Evolutionary conservation across 148 eudicot species (phyloP).

Genomic region (Vaccinium darrowii): DNA sequence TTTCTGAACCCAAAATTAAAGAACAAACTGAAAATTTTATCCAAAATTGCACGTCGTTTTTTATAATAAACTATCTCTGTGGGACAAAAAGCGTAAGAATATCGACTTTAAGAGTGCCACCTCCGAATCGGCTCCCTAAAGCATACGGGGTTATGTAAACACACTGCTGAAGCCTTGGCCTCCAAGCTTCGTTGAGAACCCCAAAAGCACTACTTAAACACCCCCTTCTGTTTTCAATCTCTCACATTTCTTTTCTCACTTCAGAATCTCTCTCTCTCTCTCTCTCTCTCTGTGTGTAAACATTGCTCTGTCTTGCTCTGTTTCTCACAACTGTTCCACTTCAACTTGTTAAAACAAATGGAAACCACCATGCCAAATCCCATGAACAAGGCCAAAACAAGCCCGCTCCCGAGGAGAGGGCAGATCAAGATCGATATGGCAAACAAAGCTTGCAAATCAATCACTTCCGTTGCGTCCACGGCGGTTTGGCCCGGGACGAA

Average conservation of each 20-base stretch:
- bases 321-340: neutral
- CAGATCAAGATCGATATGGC: slow-evolving; percentile 19
- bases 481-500: neutral
- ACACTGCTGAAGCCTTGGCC: neutral
- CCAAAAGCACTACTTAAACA: neutral
- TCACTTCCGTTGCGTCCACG: neutral
- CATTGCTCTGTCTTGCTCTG: slow-evolving; percentile 6
- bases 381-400: slow-evolving; percentile 11
- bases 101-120: too few relatives aligned
- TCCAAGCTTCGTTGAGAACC: neutral
- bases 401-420: slow-evolving; percentile 20
- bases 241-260: neutral
- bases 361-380: neutral
- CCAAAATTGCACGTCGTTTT: too few relatives aligned
- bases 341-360: slow-evolving; percentile 10
- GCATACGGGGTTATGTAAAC: too few relatives aligned
- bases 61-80: too few relatives aligned
- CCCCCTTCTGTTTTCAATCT: neutral
- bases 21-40: too few relatives aligned
- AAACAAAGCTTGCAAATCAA: slow-evolving; percentile 2
- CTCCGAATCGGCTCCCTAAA: too few relatives aligned
- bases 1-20: too few relatives aligned
- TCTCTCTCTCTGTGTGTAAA: too few relatives aligned
- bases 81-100: too few relatives aligned
- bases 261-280: neutral